Base-by-base conservation (phyloP, 2,329 filamentous ascomycete species). In the Blastomyces emzantsi region DNA sequence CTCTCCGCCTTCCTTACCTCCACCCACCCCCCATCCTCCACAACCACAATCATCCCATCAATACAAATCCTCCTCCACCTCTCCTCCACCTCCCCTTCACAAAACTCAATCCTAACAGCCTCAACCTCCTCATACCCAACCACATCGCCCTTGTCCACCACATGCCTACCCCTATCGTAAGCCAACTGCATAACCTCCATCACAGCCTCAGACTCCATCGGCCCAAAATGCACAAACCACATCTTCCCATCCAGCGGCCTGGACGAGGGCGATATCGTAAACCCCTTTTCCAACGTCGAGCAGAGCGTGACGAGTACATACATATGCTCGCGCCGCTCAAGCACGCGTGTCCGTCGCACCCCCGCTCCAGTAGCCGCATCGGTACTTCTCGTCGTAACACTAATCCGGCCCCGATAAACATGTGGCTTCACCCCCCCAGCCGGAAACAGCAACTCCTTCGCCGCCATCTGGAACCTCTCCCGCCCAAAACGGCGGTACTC, bases 11-110 rank as follows among this genome's bases (percentile, higher is more conserved):
- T 54, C n/a, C 47, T 57, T 41, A 96, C 82, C 64, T 85, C 83
- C 74, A 96, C 84, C 81, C 85, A 87, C 0, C 92, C 92, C 1
- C 83, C 86, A 61, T 80, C 74, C 25, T 89, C 87, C 0, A 96
- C 78, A 64, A 85, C 82, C 2, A 97, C 85, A 70, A 96, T 95
- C 62, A 88, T 91, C 2, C 93, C 93, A 74, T 97, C 93, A n/a
- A 97, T 81, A 73, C 93, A 97, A 17, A 96, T 83, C 71, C 92
- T 85, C 65, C 93, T 82, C 92, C 92, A 97, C 61, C 86, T 80
- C 62, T 75, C 73, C 30, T 73, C 64, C 0, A 79, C 79, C n/a
- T 90, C 85, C 19, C 83, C 79, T 70, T 94, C 90, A 41, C 36
- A 41, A 17, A 58, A 58, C 1, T 78, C 81, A 57, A 97, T 85